Evolutionary conservation across 306 rosid species (phyloP), one percentile per base, ranked within the genome.

Genomic region (Lotus japonicus): DNA sequence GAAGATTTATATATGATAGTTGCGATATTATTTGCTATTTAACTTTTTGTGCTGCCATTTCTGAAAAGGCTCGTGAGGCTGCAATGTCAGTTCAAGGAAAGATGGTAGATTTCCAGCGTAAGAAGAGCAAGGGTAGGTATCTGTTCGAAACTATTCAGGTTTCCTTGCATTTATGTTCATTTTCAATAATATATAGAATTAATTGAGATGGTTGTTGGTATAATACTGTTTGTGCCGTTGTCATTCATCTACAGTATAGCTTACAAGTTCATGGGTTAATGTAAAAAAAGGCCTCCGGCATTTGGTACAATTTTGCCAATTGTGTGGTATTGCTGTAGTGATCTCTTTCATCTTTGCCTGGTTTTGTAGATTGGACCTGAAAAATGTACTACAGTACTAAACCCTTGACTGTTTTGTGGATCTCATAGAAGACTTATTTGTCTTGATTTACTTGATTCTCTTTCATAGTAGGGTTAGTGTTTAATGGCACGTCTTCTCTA

Each of bases 61-160:
- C 13, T 85, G 84, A 70, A 76, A 87, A 95, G 99, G 91, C 85
- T 60, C 99, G 99, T 60, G 99, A 95, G 75, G 96, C 95, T 83
- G 86, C 88, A 68, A 85, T 95, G 82, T 84, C 92, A 13, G 77
- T 85, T 69, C 97, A 87, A 77, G 96, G 97, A 57, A 91, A 95
- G 87, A 73, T 46, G 70, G 99, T 95, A 71, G 99, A 95, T 83
- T 72, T 71, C 69, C 99, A 95, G 84, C 99, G 99, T 28, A 95
- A 84, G 87, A 95, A 87, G 80, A 88, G 95, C 75, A 95, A 85
- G 91, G 96, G 99, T 94, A 59, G 50, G 86, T 80, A 15, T 64
- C 45, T 61, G n/a, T 51, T 71, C 46, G n/a, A 13, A 49, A 21
- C 21, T 66, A 11, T 31, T 18, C 57, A 64, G 41, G 38, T 26